Percentiles rank a stretch among this genome's conserved stretches.
Evolutionary conservation across 2,329 filamentous ascomycete species (phyloP).

Genomic region (Zasmidium angulare): DNA sequence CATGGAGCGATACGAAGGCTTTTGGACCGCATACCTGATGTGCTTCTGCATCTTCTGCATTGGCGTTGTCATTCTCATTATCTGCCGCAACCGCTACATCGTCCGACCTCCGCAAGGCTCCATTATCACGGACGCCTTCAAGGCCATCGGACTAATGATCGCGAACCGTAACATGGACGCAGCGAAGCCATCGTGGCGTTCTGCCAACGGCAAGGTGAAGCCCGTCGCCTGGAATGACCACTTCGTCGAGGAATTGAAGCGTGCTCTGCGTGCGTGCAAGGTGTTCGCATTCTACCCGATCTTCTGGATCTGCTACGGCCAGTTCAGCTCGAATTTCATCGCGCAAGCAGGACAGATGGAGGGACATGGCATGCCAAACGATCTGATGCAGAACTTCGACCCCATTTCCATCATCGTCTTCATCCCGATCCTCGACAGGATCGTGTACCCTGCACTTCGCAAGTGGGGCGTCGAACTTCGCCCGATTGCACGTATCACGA

Average conservation of each 20-base stretch:
- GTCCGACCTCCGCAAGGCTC: constrained; percentile 59
- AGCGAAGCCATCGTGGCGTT: constrained; percentile 66
- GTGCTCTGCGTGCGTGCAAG: constrained; percentile 64
- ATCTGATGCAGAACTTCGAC: constrained; percentile 50
- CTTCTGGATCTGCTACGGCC: constrained; percentile 45
- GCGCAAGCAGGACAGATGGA: constrained; percentile 50
- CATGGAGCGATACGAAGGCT: constrained; percentile 66
- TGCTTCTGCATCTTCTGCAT: constrained; percentile 64
- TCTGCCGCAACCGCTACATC: constrained; percentile 36
- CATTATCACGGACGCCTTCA: constrained; percentile 66
- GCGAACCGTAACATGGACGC: constrained; percentile 57
- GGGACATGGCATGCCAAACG: constrained; percentile 47
- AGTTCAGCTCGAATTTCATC: constrained; percentile 47
- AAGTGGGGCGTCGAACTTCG: constrained; percentile 41
- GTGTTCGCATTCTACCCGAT: constrained; percentile 59
- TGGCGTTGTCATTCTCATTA: constrained; percentile 56
- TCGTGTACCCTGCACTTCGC: constrained; percentile 49
- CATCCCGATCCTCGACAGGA: constrained; percentile 46
- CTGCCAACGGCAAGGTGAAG: constrained; percentile 47
- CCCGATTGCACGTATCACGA: constrained; percentile 55
- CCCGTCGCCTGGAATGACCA: constrained; percentile 64
- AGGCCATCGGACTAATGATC: constrained; percentile 58
- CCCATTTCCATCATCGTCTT: constrained; percentile 48
- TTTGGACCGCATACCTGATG: constrained; percentile 64
- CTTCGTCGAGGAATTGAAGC: constrained; percentile 72